These are phyloP conservation scores for Irpex sp. DNA, from an alignment of 1,284 basidiomycete species.

Conservation along the genomic window DNA sequence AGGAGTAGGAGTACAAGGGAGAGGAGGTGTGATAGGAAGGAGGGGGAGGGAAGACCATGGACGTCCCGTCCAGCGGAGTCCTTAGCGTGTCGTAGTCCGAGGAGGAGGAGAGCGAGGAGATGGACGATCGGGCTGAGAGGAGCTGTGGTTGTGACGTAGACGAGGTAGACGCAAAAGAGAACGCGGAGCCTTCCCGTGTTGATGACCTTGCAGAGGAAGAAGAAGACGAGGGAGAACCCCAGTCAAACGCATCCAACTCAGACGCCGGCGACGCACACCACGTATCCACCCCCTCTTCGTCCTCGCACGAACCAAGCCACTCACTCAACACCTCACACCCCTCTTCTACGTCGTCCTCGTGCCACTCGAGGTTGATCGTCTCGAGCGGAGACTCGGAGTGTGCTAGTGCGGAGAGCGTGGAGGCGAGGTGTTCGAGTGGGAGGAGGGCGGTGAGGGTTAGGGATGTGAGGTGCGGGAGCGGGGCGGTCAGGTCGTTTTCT, in stretches of 20 bases:
- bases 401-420: conserved; percentile 34
- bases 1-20: background rate
- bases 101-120: background rate
- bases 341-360: conserved; percentile 58
- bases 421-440: background rate
- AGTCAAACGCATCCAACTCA: background rate
- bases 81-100: background rate
- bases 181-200: background rate
- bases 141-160: background rate
- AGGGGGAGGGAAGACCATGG: no score
- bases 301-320: conserved; percentile 42
- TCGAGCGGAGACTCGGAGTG: conserved; percentile 57
- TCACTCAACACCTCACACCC: conserved; percentile 50
- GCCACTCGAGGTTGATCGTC: conserved; percentile 52
- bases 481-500: no score
- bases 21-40: background rate
- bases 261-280: background rate
- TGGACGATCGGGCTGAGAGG: background rate
- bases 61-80: background rate
- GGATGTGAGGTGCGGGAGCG: no score
- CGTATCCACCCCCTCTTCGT: background rate
- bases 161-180: conserved; percentile 16
- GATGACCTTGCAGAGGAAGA: background rate
- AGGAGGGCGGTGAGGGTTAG: background rate
- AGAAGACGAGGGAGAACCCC: background rate